Evolutionary conservation across 306 rosid genomes (phyloP).

Genomic region (Pueraria montana): DNA sequence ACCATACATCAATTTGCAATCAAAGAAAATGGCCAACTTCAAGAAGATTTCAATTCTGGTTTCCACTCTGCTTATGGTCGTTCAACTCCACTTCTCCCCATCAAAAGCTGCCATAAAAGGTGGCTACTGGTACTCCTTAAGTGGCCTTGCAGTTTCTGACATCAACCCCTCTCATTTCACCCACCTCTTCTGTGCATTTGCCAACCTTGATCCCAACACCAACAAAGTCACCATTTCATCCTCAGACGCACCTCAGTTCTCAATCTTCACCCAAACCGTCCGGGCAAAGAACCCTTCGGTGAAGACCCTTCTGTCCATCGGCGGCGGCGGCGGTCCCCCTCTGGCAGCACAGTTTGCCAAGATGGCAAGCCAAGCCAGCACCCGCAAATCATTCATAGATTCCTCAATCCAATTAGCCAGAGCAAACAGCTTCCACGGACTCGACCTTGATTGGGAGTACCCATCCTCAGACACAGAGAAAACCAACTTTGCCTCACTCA

Average conservation of each 20-base stretch:
- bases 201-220: slow-evolving; percentile 39
- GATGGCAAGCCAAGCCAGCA: slow-evolving; percentile 44
- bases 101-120: slow-evolving; percentile 56
- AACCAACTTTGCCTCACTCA: slow-evolving; percentile 49
- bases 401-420: slow-evolving; percentile 61
- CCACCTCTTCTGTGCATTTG: slow-evolving; percentile 57
- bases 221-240: slow-evolving; percentile 47
- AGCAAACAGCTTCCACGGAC: slow-evolving; percentile 56
- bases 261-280: slow-evolving; percentile 49
- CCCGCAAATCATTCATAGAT: slow-evolving; percentile 61
- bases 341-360: not conserved
- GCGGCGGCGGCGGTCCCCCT: slow-evolving; percentile 39
- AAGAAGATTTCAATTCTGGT: too few species aligned
- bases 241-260: slow-evolving; percentile 43
- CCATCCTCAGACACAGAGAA: too few species aligned
- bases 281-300: slow-evolving; percentile 53
- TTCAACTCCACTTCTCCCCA: too few species aligned
- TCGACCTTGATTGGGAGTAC: slow-evolving; percentile 64
- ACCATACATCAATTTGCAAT: too few species aligned
- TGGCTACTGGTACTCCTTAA: slow-evolving; percentile 57
- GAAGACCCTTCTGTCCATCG: slow-evolving; percentile 55
- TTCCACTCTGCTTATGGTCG: too few species aligned
- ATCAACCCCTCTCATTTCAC: slow-evolving; percentile 56
- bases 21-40: too few species aligned
- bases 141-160: slow-evolving; percentile 46